Percentiles rank a stretch among this genome's conserved stretches.
Conservation (phyloP, 257 asterid species). For the Solanum raphanifolium region DNA sequence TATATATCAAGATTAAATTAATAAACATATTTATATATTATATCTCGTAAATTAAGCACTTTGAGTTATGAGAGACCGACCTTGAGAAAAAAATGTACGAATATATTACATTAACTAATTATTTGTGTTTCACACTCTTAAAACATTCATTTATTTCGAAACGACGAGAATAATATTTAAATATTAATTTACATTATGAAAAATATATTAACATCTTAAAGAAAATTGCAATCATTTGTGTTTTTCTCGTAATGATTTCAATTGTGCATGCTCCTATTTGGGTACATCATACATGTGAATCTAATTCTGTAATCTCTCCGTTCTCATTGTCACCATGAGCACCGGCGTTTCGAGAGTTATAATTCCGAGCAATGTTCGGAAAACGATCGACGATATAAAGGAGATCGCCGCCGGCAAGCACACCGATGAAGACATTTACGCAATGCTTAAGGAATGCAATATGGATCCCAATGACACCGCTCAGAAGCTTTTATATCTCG, state of each 20-base stretch:
- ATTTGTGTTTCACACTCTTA: rapidly evolving
- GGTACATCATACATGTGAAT: neutral
- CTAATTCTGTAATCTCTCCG: neutral
- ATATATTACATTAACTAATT: neutral
- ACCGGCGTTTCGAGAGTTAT: constrained; percentile 19
- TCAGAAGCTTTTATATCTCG: constrained; percentile 43
- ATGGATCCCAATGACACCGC: constrained; percentile 64
- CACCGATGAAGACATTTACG: constrained; percentile 47
- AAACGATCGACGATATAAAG: constrained; percentile 37
- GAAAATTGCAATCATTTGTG: neutral
- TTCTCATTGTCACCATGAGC: neutral
- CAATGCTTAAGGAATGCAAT: constrained; percentile 48
- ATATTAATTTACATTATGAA: neutral
- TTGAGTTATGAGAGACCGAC: rapidly evolving
- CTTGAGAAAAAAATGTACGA: neutral
- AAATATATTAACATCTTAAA: neutral
- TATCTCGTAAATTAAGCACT: no score
- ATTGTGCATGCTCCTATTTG: neutral
- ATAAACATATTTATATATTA: no score
- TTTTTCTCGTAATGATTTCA: neutral
- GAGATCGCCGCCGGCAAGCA: constrained; percentile 42
- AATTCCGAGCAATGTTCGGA: constrained; percentile 23
- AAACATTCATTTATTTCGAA: neutral
- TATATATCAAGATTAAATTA: no score
- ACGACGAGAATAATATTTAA: neutral